A percentile compares a stretch with the other conserved stretches of the same genome.
phyloP scores from a whole-genome alignment of 2,329 filamentous ascomycete genomes.

The Amesomyces nigricolor region DNA sequence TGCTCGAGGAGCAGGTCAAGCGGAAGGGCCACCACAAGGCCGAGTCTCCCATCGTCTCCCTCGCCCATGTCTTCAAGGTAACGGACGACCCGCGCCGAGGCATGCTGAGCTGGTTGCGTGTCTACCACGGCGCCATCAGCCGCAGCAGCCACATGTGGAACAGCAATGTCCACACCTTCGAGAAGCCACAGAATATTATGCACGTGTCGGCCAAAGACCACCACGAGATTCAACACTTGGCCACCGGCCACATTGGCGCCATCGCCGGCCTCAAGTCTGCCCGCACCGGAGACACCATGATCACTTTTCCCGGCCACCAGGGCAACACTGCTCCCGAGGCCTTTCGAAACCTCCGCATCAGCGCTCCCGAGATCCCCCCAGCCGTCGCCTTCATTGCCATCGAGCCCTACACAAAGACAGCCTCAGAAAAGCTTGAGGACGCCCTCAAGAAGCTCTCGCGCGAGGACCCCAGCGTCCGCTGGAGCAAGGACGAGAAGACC shows the following conservation, averaged over 20 bases:
- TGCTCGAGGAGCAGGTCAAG: constrained; percentile 32
- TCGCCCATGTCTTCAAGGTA: constrained; percentile 85
- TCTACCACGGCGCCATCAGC: constrained; percentile 78
- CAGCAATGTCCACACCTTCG: constrained; percentile 72
- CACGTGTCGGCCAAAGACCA: constrained; percentile 88
- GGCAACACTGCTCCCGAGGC: constrained; percentile 57
- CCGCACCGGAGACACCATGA: constrained; percentile 88
- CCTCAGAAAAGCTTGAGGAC: constrained; percentile 68
- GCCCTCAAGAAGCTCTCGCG: constrained; percentile 72
- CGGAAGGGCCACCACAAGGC: constrained; percentile 33
- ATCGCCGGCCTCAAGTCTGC: constrained; percentile 84
- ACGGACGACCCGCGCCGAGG: constrained; percentile 82
- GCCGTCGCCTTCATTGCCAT: constrained; percentile 96
- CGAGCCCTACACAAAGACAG: constrained; percentile 62
- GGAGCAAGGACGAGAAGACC: constrained; percentile 79
- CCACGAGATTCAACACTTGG: constrained; percentile 73
- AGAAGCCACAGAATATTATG: constrained; percentile 73
- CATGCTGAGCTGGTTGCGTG: constrained; percentile 83
- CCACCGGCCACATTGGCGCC: constrained; percentile 87
- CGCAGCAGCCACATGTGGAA: constrained; percentile 78
- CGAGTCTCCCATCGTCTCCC: constrained; percentile 36
- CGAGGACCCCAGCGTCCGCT: constrained; percentile 88
- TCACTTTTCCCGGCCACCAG: constrained; percentile 60
- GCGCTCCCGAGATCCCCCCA: constrained; percentile 82
- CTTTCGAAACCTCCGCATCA: constrained; percentile 71